Percentiles rank a stretch among this genome's conserved stretches.
Evolutionary conservation across 768 basidiomycete genomes (phyloP).

Genomic region (Tubosaeta sp.): DNA sequence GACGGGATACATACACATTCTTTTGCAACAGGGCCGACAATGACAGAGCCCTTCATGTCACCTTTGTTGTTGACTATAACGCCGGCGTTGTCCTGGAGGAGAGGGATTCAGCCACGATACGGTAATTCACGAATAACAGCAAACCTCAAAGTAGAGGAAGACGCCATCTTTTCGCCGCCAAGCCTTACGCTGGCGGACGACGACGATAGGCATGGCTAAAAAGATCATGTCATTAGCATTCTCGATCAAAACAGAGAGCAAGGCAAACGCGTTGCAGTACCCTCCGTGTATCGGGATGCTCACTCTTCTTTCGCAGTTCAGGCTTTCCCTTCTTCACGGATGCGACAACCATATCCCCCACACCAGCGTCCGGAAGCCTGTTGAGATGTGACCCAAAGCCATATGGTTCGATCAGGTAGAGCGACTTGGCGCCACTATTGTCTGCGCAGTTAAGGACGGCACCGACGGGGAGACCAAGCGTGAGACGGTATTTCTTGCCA

Average conservation of each 20-base stretch:
- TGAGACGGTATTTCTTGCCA: constrained; percentile 96
- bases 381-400: constrained; percentile 96
- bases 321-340: constrained; percentile 99
- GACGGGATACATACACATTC: constrained; percentile 75
- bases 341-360: constrained; percentile 93
- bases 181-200: constrained; percentile 96
- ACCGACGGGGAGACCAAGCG: constrained; percentile 88
- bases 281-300: constrained; percentile 31
- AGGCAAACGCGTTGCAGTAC: too few relatives aligned
- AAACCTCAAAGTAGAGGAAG: constrained; percentile 95
- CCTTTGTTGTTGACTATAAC: constrained; percentile 99
- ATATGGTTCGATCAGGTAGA: constrained; percentile 92
- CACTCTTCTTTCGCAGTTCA: constrained; percentile 98
- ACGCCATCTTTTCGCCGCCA: constrained; percentile 99
- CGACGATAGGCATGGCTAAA: constrained; percentile 92
- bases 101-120: neutral
- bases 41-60: constrained; percentile 99
- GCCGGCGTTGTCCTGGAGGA: constrained; percentile 80
- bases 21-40: constrained; percentile 97
- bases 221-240: constrained; percentile 5
- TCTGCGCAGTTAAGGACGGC: constrained; percentile 97
- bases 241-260: neutral
- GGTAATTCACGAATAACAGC: constrained; percentile 12
- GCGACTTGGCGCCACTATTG: constrained; percentile 97
- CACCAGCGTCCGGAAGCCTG: constrained; percentile 93